Conservation (phyloP, 208 protist species). For the Trypanosomatidae sp. region DNA sequence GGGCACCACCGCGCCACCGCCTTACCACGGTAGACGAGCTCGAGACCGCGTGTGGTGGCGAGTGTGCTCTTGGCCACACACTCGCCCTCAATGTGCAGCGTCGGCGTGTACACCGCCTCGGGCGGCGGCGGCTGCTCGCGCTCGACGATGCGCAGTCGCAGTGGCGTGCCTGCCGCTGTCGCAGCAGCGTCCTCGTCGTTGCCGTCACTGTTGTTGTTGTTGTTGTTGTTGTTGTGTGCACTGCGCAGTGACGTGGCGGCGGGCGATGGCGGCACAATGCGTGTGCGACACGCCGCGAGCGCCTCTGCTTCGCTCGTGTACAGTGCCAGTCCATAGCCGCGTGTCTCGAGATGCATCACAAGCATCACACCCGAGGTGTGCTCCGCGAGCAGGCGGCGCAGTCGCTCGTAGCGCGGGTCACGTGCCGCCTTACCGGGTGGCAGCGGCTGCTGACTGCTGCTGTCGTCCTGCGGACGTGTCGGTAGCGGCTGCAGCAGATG, state of each 20-base stretch:
- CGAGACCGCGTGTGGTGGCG: constrained; percentile 51
- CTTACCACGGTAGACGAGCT: constrained; percentile 56
- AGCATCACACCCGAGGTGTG: constrained; percentile 79
- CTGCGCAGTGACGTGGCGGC: background rate
- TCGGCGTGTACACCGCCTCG: constrained; percentile 71
- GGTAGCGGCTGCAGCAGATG: constrained; percentile 40
- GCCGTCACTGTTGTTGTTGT: background rate
- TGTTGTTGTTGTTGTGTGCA: too few species aligned
- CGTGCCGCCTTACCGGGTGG: constrained; percentile 10
- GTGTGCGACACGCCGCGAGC: constrained; percentile 61
- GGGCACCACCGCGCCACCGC: constrained; percentile 58
- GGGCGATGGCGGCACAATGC: constrained; percentile 22
- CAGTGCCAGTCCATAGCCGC: constrained; percentile 56
- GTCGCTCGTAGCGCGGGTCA: constrained; percentile 72
- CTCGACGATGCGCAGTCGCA: constrained; percentile 63
- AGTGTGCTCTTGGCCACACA: constrained; percentile 48
- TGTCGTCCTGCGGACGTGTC: background rate
- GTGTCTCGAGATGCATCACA: constrained; percentile 71
- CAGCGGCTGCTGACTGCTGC: background rate
- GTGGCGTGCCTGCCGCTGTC: constrained; percentile 5
- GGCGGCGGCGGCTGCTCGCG: constrained; percentile 42
- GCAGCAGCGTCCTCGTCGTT: background rate
- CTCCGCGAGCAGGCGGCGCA: constrained; percentile 54
- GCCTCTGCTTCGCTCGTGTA: constrained; percentile 79
- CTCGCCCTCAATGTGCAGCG: constrained; percentile 43